Evolutionary conservation across 1,139 yeast species (phyloP), one percentile per base, ranked within the genome.

Genomic region (Zygosaccharomyces sapae): DNA sequence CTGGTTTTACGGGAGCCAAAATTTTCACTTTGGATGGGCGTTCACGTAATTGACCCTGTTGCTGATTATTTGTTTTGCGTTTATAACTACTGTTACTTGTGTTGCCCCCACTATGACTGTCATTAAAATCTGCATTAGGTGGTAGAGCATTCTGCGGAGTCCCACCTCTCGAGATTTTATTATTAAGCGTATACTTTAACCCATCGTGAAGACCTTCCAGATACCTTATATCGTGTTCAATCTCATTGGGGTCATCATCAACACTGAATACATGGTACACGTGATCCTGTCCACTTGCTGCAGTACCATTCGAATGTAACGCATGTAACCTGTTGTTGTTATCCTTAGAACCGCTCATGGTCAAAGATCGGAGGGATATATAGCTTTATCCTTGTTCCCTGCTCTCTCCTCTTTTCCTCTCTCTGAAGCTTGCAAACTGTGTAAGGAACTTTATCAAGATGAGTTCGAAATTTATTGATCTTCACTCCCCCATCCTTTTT

Each of bases 171-270:
- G 48, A 45, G 18, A 37, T 59, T 50, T 55, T 59, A 46, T 53
- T 60, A 51, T 54, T 58, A 3, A 55, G 48, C 50, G 74, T 54
- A 56, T 66, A 75, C 56, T 78, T 72, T 57, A 85, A 61, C 0
- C 90, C 94, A 60, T 83, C 92, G 37, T 75, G 75, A 55, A 80
- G 81, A 0, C 92, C 92, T 61, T 83, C 94, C 33, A 80, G 60
- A 57, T 84, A 84, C 52, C 82, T 83, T 19, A 75, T 57, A 56
- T 77, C 85, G 12, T 75, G 76, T 51, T 78, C 82, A 9, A 78
- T 70, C 49, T 79, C 86, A 42, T 75, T 78, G 37, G 80, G 83
- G 56, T 83, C 87, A 62, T 86, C 95, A 63, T 86, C 95, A 0
- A 86, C 92, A 25, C 86, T 79, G 59, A 80, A 84, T 1, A 83